Base-by-base conservation (phyloP, 768 basidiomycete species). In the Auricularia sp. region DNA sequence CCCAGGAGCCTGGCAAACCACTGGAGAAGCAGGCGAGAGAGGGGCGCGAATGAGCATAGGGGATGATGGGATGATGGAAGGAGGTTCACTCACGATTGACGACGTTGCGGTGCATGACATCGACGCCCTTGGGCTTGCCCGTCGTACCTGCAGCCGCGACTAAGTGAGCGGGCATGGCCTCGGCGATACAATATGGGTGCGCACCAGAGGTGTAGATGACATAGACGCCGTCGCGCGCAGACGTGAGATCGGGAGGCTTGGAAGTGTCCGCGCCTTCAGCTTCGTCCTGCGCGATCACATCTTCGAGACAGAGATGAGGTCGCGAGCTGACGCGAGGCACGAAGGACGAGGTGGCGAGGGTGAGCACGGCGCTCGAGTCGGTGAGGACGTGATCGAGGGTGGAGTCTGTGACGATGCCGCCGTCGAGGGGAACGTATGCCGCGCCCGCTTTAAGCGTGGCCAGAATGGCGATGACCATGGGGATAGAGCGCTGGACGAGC, bases 351-450 rank as follows among this genome's bases (percentile, higher is more conserved):
- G 43, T 23, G 43, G 64, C 54, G 10, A 56, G 47, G 16, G 65
- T 47, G 14, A 54, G 39, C 12, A 59, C 39, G 5, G 70, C 67
- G 4, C 34, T 43, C 1, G 68, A 69, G 61, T 70, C 70, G 16
- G 21, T 14, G 18, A 70, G 65, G 23, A 70, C 65, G 36, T 69
- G 66, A 7, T 43, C 47, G 36, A 70, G 64, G 29, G 68, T 68
- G n/a, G 36, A 53, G 36, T 70, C 70, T 3, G 70, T 69, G 65
- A 70, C 64, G 61, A 66, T 68, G 11, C 59, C 65, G 6, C 62
- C 68, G 61, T 70, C 70, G 5, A 70, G 64, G 16, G 70, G 70
- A 33, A 70, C 67, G 63, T 70, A 70, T 34, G 67, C 67, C 7
- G 67, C 70, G 47, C 68, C 67, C 12, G 67, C 66, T 64, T 70